Evolutionary conservation across 2,329 filamentous ascomycete genomes (phyloP), one percentile per base, ranked within the genome.

Genomic region (Triangularia verruculosa): DNA sequence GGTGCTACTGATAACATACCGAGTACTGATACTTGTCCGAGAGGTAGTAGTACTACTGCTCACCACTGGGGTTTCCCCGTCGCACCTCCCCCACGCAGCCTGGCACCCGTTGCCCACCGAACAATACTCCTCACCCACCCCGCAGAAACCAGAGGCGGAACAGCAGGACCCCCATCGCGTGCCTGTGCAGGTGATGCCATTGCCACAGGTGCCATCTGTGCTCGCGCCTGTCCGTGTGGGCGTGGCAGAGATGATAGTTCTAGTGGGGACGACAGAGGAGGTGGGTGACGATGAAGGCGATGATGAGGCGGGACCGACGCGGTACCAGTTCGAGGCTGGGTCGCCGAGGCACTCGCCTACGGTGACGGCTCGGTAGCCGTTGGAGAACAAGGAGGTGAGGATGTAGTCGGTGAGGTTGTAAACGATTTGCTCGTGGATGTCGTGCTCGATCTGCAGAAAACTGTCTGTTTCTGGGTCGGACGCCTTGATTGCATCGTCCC

Each of bases 341-440:
- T 86, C 83, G 15, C 80, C 81, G 13, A 86, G 75, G 68, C 84
- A 86, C 67, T 85, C 77, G 3, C 83, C 84, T 4, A 86, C 80
- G 3, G 83, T 83, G 34, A 85, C 83, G 61, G 78, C 78, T 53
- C 70, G 69, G 64, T 77, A 79, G 1, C 82, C 82, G 32, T 78
- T 73, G 4, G 68, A 68, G 57, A 76, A 74, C 12, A 85, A 74
- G 24, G 75, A 75, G 20, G 72, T 69, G 27, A 82, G 70, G 59
- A 82, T 74, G 69, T 79, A 80, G 22, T 78, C 75, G 11, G 78
- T 80, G 47, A 83, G 73, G 65, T 80, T 80, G 61, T 78, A 75
- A n/a, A 80, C 80, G 3, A 76, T 76, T 69, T 79, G 76, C 54
- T 76, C 72, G 67, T 82, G 79, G 60, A 82, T 79, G 68, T 83